A percentile compares a stretch with the other conserved stretches of the same genome.
Evolutionary conservation across 805 yeast genomes (phyloP).

Genomic region (Sporopachydermia lactativora): DNA sequence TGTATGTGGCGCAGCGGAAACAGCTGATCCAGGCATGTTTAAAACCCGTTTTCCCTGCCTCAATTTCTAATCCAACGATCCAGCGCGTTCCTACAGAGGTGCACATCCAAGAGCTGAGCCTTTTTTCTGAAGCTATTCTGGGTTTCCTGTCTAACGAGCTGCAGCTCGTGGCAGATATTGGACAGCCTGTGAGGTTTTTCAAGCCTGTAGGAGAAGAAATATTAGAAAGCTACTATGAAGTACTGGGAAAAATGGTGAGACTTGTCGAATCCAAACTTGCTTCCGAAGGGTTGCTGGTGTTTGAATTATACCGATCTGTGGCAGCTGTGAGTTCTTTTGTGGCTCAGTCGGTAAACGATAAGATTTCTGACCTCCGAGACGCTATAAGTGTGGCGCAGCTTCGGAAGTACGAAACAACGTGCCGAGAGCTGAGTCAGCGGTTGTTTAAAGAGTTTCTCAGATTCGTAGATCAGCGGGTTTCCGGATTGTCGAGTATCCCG

Average conservation of each 20-base stretch:
- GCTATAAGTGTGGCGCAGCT: slow-evolving; percentile 10
- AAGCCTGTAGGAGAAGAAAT: slow-evolving; percentile 21
- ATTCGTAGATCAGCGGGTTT: slow-evolving; percentile 38
- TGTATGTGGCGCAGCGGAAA: slow-evolving; percentile 27
- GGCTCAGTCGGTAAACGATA: slow-evolving; percentile 19
- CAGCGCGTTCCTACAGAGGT: slow-evolving; percentile 44
- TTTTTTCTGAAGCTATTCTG: slow-evolving; percentile 37
- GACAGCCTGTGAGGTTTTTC: slow-evolving; percentile 17
- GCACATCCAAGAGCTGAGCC: slow-evolving; percentile 17
- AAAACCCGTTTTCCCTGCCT: slow-evolving; percentile 28
- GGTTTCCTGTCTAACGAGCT: slow-evolving; percentile 36
- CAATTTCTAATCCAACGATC: slow-evolving; percentile 35
- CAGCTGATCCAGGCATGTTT: slow-evolving; percentile 28
- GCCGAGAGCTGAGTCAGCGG: slow-evolving; percentile 12
- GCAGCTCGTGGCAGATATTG: slow-evolving; percentile 29
- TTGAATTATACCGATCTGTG: slow-evolving; percentile 38
- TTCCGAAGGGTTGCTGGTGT: slow-evolving; percentile 36
- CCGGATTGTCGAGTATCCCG: slow-evolving; percentile 33
- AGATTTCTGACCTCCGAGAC: slow-evolving; percentile 11
- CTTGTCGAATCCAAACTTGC: slow-evolving; percentile 28
- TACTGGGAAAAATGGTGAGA: slow-evolving; percentile 24
- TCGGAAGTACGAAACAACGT: slow-evolving; percentile 11
- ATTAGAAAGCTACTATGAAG: slow-evolving; percentile 24
- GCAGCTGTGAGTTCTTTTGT: slow-evolving; percentile 25
- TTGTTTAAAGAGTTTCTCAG: slow-evolving; percentile 44